Percentiles rank a stretch among this genome's conserved stretches.
Evolutionary conservation across 1,139 yeast genomes (phyloP).

Genomic region (Candida tropicalis): DNA sequence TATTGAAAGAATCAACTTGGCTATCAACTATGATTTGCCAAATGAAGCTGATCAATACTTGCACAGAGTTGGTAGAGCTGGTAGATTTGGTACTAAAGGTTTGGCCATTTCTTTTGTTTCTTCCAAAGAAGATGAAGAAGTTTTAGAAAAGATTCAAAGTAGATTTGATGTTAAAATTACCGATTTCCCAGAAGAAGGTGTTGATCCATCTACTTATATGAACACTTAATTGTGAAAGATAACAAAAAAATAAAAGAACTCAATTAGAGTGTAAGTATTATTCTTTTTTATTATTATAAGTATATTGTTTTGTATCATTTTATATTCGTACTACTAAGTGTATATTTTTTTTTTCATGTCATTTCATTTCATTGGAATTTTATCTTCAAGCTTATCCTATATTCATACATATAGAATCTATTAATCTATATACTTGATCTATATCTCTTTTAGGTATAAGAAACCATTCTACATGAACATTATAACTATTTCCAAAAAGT

Average conservation of each 20-base stretch:
- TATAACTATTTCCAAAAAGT: constrained; percentile 21
- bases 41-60: constrained; percentile 95
- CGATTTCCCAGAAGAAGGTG: constrained; percentile 97
- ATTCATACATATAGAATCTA: constrained; percentile 32
- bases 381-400: constrained; percentile 3
- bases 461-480: constrained; percentile 63
- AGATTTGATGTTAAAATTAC: constrained; percentile 95
- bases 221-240: constrained; percentile 60
- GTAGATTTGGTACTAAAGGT: constrained; percentile 99
- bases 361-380: too few species aligned
- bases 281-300: not conserved
- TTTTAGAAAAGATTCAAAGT: constrained; percentile 90
- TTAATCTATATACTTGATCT: constrained; percentile 36
- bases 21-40: constrained; percentile 93
- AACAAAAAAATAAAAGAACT: constrained; percentile 1
- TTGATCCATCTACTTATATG: constrained; percentile 97
- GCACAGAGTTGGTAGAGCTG: constrained; percentile 99
- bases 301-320: constrained; percentile 7
- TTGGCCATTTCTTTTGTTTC: constrained; percentile 91
- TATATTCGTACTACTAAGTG: not conserved
- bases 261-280: too few species aligned
- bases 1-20: constrained; percentile 97
- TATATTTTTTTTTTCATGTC: constrained; percentile 4
- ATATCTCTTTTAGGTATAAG: constrained; percentile 50
- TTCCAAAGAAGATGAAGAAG: constrained; percentile 84